These are phyloP conservation scores for Geranomyces michiganensis DNA, from an alignment of 192 early-diverging fungal species.

Conservation along the genomic window DNA sequence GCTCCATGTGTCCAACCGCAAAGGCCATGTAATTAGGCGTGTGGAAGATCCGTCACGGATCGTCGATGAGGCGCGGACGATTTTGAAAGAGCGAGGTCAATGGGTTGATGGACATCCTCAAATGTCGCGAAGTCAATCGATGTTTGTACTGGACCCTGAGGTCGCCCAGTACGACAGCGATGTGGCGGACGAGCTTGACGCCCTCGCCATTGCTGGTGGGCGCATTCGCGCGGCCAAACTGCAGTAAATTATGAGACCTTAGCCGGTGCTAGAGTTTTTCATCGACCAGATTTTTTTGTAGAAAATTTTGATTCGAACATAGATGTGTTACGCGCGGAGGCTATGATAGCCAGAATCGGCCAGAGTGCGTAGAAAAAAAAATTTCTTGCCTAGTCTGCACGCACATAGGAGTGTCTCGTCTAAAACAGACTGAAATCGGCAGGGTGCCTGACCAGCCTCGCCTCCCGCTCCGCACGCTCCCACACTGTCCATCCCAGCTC, in stretches of 20 bases:
- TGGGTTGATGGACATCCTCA: constrained; percentile 17
- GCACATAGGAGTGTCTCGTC: no score
- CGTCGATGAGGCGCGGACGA: constrained; percentile 16
- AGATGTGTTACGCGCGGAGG: no score
- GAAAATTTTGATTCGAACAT: no score
- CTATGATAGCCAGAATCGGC: no score
- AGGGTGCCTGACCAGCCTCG: neutral
- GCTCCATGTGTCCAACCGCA: neutral
- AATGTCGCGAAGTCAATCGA: constrained; percentile 12
- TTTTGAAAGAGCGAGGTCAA: constrained; percentile 14
- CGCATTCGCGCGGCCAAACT: neutral
- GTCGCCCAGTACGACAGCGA: constrained; percentile 1
- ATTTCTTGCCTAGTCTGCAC: no score
- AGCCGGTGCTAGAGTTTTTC: no score
- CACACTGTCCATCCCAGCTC: constrained; percentile 14
- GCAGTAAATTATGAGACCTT: no score
- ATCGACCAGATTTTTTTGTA: no score
- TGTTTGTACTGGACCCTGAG: constrained; percentile 10
- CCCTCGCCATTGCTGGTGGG: constrained; percentile 13
- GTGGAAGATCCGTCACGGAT: constrained; percentile 13
- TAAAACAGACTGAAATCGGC: no score
- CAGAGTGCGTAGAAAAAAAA: no score
- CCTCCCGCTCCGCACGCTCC: neutral
- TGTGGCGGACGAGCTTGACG: constrained; percentile 16
- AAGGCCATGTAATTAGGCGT: neutral